Base-by-base conservation (phyloP, 495 filamentous ascomycete genomes). In the Talaromyces nanjingensis region DNA sequence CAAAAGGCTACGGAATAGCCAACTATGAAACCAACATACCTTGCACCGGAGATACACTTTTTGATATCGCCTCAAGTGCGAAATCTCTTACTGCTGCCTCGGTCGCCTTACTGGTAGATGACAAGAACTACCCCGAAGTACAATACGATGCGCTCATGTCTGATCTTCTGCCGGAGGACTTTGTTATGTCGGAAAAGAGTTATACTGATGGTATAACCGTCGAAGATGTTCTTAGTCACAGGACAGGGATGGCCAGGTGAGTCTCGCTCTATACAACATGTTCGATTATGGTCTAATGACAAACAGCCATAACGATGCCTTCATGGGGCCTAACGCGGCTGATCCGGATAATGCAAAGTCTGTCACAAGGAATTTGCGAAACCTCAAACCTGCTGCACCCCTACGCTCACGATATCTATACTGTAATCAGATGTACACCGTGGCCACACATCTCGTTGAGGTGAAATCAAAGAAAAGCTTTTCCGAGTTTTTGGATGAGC, bases 341-440 rank as follows among this genome's bases (percentile, higher is more conserved):
- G 25, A 65, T 6, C 66, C 68, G 33, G 68, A 70, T 58, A 63
- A 64, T 42, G 67, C 69, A 12, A 45, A 58, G 34, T 69, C 69
- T 16, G 53, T 73, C 8, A 73, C 69, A 24, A 60, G 79, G 14
- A 71, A 68, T 31, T 61, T 83, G 37, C 62, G 79, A 8, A 63
- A 79, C 66, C 64, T 83, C 27, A 72, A 75, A 2, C 47, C 76
- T 33, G 73, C 68, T 0, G 64, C 70, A 14, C 72, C 74, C 58
- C 70, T 78, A 8, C 71, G 81, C 4, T 72, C 70, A 5, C 63
- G n/a, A 52, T 82, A 69, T 45, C 70, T 78, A 53, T 84, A 83
- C 62, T 82, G 78, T 71, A 83, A 84, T 62, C 63, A 75, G 62
- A 81, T 81, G 77, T 84, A 69, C 60, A 73, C 75, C 59, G 74